Percentiles rank a stretch among this genome's conserved stretches.
Evolutionary conservation across 805 yeast species (phyloP).

Genomic region (Hemisphaericaspora nanyangensis): DNA sequence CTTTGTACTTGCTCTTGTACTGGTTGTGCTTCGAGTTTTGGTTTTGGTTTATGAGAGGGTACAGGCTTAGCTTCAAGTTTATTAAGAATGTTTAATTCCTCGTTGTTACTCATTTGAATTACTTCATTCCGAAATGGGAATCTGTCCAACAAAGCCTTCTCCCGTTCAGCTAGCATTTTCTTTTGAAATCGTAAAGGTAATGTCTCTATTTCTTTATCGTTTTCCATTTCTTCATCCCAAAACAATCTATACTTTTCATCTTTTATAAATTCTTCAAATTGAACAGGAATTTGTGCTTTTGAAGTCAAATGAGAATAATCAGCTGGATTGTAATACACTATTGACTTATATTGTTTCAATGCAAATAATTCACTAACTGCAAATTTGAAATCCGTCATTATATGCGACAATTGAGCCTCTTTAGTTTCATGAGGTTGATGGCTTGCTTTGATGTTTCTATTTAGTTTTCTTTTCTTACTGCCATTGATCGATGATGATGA

Average conservation of each 20-base stretch:
- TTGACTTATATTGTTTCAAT: conserved; percentile 54
- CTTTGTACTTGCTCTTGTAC: not conserved
- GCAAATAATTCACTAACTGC: conserved; percentile 62
- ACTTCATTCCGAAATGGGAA: conserved; percentile 35
- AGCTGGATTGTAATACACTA: conserved; percentile 59
- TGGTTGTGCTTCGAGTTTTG: not conserved
- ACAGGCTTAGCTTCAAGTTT: not conserved
- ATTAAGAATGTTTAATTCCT: conserved; percentile 16
- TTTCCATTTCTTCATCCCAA: conserved; percentile 30
- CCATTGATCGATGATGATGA: conserved; percentile 1
- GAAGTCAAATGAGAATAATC: conserved; percentile 24
- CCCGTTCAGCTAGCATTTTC: conserved; percentile 32
- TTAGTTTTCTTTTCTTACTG: conserved; percentile 19
- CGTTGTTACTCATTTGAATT: conserved; percentile 16
- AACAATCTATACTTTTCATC: conserved; percentile 22
- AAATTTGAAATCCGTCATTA: conserved; percentile 44
- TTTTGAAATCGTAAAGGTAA: conserved; percentile 40
- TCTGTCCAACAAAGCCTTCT: conserved; percentile 24
- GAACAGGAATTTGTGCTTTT: conserved; percentile 26
- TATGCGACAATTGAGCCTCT: conserved; percentile 31
- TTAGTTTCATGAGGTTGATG: conserved; percentile 6
- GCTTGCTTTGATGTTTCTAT: not conserved
- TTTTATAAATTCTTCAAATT: conserved; percentile 27
- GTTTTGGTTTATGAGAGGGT: conserved; percentile 3
- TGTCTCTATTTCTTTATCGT: conserved; percentile 19